Percentiles rank a stretch among this genome's conserved stretches.
Conservation (phyloP, 2,329 filamentous ascomycete species). For the Hypoxylon sp. region DNA sequence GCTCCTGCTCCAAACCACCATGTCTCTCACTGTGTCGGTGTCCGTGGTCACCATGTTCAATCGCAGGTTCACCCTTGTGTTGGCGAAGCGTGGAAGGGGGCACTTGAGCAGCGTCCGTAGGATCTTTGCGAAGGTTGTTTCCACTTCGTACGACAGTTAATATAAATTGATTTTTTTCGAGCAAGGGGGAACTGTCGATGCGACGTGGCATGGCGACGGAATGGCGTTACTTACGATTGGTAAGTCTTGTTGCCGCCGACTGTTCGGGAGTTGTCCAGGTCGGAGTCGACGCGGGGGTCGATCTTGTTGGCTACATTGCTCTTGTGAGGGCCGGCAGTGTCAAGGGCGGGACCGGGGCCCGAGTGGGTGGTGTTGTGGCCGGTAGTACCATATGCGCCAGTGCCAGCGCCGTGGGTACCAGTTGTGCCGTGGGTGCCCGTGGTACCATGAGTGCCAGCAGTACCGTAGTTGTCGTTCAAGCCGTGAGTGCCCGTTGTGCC, state of each 20-base stretch:
- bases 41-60: constrained; percentile 54
- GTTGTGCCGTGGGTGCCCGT: constrained; percentile 25
- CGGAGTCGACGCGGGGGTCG: constrained; percentile 64
- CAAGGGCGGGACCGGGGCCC: constrained; percentile 50
- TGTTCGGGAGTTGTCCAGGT: constrained; percentile 64
- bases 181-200: not conserved
- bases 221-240: constrained; percentile 54
- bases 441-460: constrained; percentile 37
- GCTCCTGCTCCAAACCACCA: constrained; percentile 58
- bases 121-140: constrained; percentile 50
- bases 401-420: constrained; percentile 20
- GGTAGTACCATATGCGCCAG: not conserved
- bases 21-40: constrained; percentile 59
- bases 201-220: constrained; percentile 4
- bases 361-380: constrained; percentile 14
- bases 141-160: constrained; percentile 16
- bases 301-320: constrained; percentile 62
- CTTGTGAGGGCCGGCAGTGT: constrained; percentile 62
- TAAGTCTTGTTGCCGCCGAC: constrained; percentile 62
- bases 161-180: constrained; percentile 2
- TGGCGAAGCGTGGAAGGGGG: constrained; percentile 62
- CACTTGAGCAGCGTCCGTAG: constrained; percentile 65
- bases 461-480: constrained; percentile 44
- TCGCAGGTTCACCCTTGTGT: constrained; percentile 55
- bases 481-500: constrained; percentile 31